Base-by-base conservation (phyloP, 2,329 filamentous ascomycete species). In the Aspergillus ustus region DNA sequence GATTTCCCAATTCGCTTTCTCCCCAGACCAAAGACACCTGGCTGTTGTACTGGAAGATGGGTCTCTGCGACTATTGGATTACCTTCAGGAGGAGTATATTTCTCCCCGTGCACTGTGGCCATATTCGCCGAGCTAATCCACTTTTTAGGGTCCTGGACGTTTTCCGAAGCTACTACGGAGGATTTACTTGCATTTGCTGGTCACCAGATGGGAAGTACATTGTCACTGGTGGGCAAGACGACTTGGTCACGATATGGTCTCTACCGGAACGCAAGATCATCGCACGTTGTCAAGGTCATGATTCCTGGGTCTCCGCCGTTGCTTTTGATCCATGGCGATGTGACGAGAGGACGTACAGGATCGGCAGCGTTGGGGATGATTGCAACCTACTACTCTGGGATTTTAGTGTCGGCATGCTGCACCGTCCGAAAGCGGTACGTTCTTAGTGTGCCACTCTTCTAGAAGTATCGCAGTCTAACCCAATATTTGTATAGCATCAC, bases 241-340 rank as follows among this genome's bases (percentile, higher is more conserved):
- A 99, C 74, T 82, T 98, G 9, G 91, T 99, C 13, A 96, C 93
- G 0, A 97, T 99, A 68, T 99, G 95, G 95, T 95, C 90, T 17
- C 84, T 97, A 43, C 85, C 88, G 45, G 95, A 98, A 71, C 88
- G 87, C 50, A 87, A 89, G 57, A 88, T 99, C 53, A 89, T 99
- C 53, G 95, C 94, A 19, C 87, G 95, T 65, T 98, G 95, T 74
- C 92, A 96, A 72, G 95, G 95, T 3, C 95, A 99, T 77, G 90
- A 96, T 66, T 97, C 93, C 4, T 99, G 93, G 93, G 93, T 99
- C 0, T 93, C 92, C 3, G 88, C 89, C 17, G 92, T 99, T 44
- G 92, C 92, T 3, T 99, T 98, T 75, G 95, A 99, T 75, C 93
- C 93, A 0, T 99, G 95, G 95, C 87, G 93, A 65, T 99, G 95